These are phyloP conservation scores for Botrytis galanthina DNA, from an alignment of 2,329 filamentous ascomycete genomes.

Conservation along the genomic window DNA sequence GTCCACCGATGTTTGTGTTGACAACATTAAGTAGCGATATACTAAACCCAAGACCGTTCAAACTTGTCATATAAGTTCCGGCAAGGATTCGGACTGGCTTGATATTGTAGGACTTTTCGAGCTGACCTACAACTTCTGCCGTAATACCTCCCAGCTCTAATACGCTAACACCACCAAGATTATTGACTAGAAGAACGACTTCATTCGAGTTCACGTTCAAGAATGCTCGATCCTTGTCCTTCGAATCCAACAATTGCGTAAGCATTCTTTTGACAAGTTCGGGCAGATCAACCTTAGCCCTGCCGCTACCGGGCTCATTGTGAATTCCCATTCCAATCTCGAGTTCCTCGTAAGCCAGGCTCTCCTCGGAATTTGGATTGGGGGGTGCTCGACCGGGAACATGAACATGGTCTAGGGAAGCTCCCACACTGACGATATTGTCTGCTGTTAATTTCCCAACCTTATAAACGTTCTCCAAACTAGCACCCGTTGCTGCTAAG, in stretches of 20 bases:
- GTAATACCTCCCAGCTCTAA: conserved; percentile 67
- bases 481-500: conserved; percentile 67
- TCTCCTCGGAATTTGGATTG: conserved; percentile 54
- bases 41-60: conserved; percentile 71
- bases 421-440: conserved; percentile 82
- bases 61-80: conserved; percentile 69
- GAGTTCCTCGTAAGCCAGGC: conserved; percentile 54
- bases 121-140: conserved; percentile 61
- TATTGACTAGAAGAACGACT: conserved; percentile 65
- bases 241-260: conserved; percentile 58
- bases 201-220: conserved; percentile 58
- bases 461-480: conserved; percentile 67
- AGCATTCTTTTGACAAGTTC: conserved; percentile 61
- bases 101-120: conserved; percentile 57
- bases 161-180: conserved; percentile 65
- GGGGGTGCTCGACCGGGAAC: conserved; percentile 70
- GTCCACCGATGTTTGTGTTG: conserved; percentile 47
- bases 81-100: conserved; percentile 60
- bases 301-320: conserved; percentile 58
- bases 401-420: conserved; percentile 87
- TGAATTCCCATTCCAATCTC: conserved; percentile 73
- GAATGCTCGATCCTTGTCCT: conserved; percentile 63
- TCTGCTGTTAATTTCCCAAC: conserved; percentile 69
- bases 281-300: conserved; percentile 48
- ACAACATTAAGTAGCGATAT: conserved; percentile 62